Evolutionary conservation across 495 filamentous ascomycete species (phyloP), one percentile per base, ranked within the genome.

Genomic region (Peziza echinospora): DNA sequence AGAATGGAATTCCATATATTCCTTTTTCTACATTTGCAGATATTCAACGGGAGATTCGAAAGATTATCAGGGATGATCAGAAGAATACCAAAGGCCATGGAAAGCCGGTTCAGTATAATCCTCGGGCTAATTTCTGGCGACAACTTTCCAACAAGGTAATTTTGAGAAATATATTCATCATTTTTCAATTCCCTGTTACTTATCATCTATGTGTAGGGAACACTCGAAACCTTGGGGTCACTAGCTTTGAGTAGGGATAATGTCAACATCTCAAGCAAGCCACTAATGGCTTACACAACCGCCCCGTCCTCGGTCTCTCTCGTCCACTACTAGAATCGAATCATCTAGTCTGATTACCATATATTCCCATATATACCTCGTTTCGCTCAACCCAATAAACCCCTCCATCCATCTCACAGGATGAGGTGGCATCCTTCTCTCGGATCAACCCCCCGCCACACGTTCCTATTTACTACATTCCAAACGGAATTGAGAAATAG

Each of bases 121-220:
- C 78, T 9, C 65, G 77, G 7, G 77, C 77, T 7, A 80, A 80
- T 57, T 63, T 82, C 61, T 82, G 78, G 78, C 63, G 78, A 34
- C 65, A 77, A 8, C 68, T 74, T 26, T 71, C 68, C 19, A 77
- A 73, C 58, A 68, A 69, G 65, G 30, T 37, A 37, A 37, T 11
- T 37, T 17, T 0, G 13, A 13, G 19, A 3, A 37, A 13, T 37
- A 11, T 4, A 37, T n/a, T n/a, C n/a, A n/a, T n/a, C n/a, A 5
- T 37, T 13, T 37, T 7, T 17, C 30, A 6, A 37, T 17, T 13
- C 30, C 13, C 13, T 13, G 3, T 13, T 11, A 17, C 30, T 37
- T 13, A 37, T 37, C 19, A 37, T 11, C n/a, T 17, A 11, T 3
- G 19, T 13, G 3, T 37, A 7, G 4, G 19, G 30, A 37, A 6